phyloP scores from a whole-genome alignment of 768 basidiomycete genomes.

The Phlegmacium glaucopus region DNA sequence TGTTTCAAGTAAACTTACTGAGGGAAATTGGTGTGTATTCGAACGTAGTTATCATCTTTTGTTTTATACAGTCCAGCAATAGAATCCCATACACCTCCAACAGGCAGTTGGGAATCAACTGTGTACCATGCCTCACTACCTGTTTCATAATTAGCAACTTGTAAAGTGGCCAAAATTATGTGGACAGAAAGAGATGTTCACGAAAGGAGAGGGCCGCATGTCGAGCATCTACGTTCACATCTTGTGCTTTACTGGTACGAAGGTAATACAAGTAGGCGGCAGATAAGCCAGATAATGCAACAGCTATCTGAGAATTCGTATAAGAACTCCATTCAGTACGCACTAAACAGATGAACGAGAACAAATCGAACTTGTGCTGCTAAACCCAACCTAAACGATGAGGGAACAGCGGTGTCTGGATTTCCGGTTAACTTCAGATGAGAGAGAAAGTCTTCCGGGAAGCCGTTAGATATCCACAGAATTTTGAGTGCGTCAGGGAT shows the following conservation, averaged over 20 bases:
- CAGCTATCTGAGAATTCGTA: constrained; percentile 6
- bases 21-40: constrained; percentile 64
- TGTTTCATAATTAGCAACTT: constrained; percentile 14
- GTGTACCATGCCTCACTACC: constrained; percentile 52
- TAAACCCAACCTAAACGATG: constrained; percentile 51
- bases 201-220: constrained; percentile 57
- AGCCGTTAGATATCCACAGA: constrained; percentile 39
- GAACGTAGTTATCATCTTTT: constrained; percentile 44
- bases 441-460: constrained; percentile 34
- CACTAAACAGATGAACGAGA: not conserved
- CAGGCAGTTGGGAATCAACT: constrained; percentile 33
- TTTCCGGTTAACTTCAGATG: constrained; percentile 33
- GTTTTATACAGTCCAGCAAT: constrained; percentile 54
- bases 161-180: not conserved
- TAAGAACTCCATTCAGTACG: not conserved
- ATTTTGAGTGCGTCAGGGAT: constrained; percentile 14
- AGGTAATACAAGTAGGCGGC: constrained; percentile 48
- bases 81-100: constrained; percentile 38
- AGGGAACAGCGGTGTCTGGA: constrained; percentile 44
- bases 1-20: constrained; percentile 36
- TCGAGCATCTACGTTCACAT: constrained; percentile 49
- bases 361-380: constrained; percentile 43
- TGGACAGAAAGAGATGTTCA: constrained; percentile 20
- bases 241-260: constrained; percentile 42
- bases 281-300: constrained; percentile 48